A percentile compares a stretch with the other conserved stretches of the same genome.
These are phyloP conservation scores for Imleria badia DNA, from an alignment of 768 basidiomycete species.

Conservation along the genomic window DNA sequence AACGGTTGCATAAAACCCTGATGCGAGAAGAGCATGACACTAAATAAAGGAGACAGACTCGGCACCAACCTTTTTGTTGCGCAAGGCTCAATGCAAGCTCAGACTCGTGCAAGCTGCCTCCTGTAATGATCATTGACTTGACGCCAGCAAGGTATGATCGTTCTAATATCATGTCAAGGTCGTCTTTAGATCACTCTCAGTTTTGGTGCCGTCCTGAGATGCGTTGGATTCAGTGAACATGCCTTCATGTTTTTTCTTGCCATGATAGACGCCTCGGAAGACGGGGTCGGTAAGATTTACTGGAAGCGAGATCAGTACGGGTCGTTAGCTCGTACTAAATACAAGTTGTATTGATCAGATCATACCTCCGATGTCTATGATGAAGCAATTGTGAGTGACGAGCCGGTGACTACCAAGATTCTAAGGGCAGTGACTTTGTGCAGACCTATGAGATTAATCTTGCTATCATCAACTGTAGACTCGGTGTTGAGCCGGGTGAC, in stretches of 20 bases:
- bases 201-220: background rate
- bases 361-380: slow-evolving; percentile 42
- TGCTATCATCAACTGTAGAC: slow-evolving; percentile 4
- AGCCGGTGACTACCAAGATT: background rate
- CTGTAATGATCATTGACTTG: slow-evolving; percentile 73
- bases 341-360: too few relatives aligned
- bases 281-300: slow-evolving; percentile 59
- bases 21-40: background rate
- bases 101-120: slow-evolving; percentile 67
- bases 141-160: slow-evolving; percentile 62
- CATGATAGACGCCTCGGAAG: slow-evolving; percentile 52
- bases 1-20: slow-evolving; percentile 69
- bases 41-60: background rate
- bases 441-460: slow-evolving; percentile 36
- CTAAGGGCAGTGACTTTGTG: background rate
- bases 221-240: slow-evolving; percentile 1
- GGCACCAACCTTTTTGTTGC: slow-evolving; percentile 44
- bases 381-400: background rate
- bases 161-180: slow-evolving; percentile 56
- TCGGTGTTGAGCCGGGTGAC: background rate
- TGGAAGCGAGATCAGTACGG: slow-evolving; percentile 16
- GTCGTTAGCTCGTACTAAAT: background rate
- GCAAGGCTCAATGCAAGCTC: slow-evolving; percentile 61
- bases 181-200: slow-evolving; percentile 42
- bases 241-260: slow-evolving; percentile 53